phyloP scores from a whole-genome alignment of 768 basidiomycete genomes.

The Boletales sp. region DNA sequence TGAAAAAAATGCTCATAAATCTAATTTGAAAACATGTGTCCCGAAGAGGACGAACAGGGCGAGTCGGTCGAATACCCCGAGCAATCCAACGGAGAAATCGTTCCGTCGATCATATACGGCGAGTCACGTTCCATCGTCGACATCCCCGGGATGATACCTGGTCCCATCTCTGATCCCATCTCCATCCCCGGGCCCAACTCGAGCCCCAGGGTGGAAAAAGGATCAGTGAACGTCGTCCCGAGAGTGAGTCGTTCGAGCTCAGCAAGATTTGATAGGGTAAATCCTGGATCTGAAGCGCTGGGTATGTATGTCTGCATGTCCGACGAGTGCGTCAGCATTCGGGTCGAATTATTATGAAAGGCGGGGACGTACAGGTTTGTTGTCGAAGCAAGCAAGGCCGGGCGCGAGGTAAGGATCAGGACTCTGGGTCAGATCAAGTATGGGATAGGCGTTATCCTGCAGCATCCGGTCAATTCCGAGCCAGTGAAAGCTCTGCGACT shows the following conservation, averaged over 20 bases:
- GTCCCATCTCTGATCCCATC: no score
- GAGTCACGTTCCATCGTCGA: neutral
- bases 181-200: no score
- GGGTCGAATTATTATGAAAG: neutral
- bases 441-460: neutral
- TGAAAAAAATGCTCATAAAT: neutral
- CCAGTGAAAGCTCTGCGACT: slow-evolving; percentile 9
- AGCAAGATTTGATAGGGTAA: slow-evolving; percentile 9
- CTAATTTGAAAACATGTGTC: slow-evolving; percentile 3
- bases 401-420: neutral
- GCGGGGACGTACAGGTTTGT: slow-evolving; percentile 13
- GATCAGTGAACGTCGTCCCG: slow-evolving; percentile 21
- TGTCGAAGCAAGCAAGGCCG: slow-evolving; percentile 4
- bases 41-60: slow-evolving; percentile 11
- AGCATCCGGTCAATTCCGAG: slow-evolving; percentile 1
- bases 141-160: neutral
- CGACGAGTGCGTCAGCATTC: neutral
- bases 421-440: slow-evolving; percentile 1
- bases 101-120: neutral
- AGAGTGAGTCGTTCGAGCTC: slow-evolving; percentile 17
- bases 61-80: slow-evolving; percentile 9
- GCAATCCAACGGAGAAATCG: slow-evolving; percentile 21
- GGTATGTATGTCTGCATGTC: slow-evolving; percentile 1
- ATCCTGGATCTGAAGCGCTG: neutral
- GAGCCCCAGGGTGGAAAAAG: slow-evolving; percentile 11